Percentiles rank a stretch among this genome's conserved stretches.
phyloP scores from a whole-genome alignment of 805 yeast genomes.

The Metschnikowia colocasiae region DNA sequence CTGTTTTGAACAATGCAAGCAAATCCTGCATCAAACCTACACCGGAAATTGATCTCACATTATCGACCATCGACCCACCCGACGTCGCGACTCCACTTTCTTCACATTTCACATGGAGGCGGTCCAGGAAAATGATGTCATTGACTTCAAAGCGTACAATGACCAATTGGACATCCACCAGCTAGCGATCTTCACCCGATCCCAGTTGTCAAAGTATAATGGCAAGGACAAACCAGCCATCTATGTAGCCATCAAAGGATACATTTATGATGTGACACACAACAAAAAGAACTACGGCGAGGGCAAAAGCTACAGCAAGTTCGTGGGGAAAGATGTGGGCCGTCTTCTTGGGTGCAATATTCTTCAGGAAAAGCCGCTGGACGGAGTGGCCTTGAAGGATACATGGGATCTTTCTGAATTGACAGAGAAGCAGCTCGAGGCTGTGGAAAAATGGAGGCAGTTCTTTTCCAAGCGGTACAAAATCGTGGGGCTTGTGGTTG shows the following conservation, averaged over 20 bases:
- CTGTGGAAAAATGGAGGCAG: conserved; percentile 71
- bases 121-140: not conserved
- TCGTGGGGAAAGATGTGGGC: conserved; percentile 76
- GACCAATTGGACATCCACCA: conserved; percentile 25
- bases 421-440: conserved; percentile 55
- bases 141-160: conserved; percentile 30
- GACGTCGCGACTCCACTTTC: not conserved
- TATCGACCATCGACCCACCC: not conserved
- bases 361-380: conserved; percentile 21
- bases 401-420: conserved; percentile 52
- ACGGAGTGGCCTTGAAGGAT: conserved; percentile 26
- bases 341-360: conserved; percentile 69
- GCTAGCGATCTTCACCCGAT: conserved; percentile 33
- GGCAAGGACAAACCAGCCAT: conserved; percentile 37
- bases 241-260: conserved; percentile 74
- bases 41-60: not conserved
- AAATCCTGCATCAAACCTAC: not conserved
- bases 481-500: conserved; percentile 37
- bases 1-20: not conserved
- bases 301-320: conserved; percentile 65
- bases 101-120: not conserved
- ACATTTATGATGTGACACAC: conserved; percentile 70
- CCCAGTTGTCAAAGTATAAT: conserved; percentile 31
- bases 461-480: conserved; percentile 49
- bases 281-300: conserved; percentile 71